A percentile compares a stretch with the other conserved stretches of the same genome.
phyloP scores from a whole-genome alignment of 345 rosid genomes.

The Boechera stricta region DNA sequence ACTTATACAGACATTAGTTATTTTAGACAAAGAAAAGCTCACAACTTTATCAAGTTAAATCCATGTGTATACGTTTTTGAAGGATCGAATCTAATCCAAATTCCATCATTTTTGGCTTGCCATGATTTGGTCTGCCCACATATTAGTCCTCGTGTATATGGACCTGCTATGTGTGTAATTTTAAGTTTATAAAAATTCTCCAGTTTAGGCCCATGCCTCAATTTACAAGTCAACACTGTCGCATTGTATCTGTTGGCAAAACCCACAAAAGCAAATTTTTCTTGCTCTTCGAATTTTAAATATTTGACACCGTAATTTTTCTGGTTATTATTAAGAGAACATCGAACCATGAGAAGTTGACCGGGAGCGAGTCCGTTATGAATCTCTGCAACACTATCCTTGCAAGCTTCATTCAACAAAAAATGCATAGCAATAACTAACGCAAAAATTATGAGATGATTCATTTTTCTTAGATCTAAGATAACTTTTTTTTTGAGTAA shows the following conservation, averaged over 20 bases:
- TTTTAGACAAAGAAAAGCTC: too few relatives aligned
- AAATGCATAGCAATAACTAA: not conserved
- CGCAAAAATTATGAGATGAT: not conserved
- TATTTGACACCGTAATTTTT: not conserved
- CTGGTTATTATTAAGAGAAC: not conserved
- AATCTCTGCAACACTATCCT: not conserved
- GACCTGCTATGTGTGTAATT: not conserved
- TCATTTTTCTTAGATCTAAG: not conserved
- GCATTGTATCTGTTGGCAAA: too few relatives aligned
- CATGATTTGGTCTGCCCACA: constrained; percentile 1
- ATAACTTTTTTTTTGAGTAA: not conserved
- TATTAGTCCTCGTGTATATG: not conserved
- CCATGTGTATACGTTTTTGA: not conserved
- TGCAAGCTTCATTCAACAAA: not conserved
- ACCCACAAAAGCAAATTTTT: too few relatives aligned
- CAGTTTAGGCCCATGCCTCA: not conserved
- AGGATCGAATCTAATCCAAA: not conserved
- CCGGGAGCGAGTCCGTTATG: not conserved
- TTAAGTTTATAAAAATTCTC: not conserved
- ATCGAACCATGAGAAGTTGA: not conserved
- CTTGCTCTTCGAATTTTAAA: not conserved
- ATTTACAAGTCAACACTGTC: not conserved
- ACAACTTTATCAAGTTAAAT: not conserved
- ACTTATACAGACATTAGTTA: too few relatives aligned
- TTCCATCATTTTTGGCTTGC: not conserved